A percentile compares a stretch with the other conserved stretches of the same genome.
phyloP scores from a whole-genome alignment of 1,139 yeast genomes.

The Magnusiomyces tetraspermus region DNA sequence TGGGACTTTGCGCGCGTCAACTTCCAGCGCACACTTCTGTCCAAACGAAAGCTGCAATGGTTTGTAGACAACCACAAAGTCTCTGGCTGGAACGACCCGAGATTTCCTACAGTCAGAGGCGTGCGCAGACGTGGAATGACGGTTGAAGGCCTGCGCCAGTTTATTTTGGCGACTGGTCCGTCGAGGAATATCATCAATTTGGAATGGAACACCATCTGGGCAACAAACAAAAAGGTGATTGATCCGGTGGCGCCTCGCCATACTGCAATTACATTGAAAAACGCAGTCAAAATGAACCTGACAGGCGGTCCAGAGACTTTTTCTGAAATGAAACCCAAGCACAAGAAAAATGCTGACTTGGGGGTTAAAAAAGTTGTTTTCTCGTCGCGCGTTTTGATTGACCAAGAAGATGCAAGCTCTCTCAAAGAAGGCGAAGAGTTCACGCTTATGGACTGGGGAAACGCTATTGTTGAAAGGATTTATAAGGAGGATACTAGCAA shows the following conservation, averaged over 20 bases:
- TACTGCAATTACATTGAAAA: constrained; percentile 57
- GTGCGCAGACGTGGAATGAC: constrained; percentile 99
- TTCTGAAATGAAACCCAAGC: constrained; percentile 75
- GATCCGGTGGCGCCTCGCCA: constrained; percentile 96
- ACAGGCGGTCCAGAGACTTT: constrained; percentile 51
- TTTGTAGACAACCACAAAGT: constrained; percentile 86
- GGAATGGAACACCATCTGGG: constrained; percentile 97
- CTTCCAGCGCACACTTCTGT: constrained; percentile 85
- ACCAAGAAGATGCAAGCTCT: constrained; percentile 79
- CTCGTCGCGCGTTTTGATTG: constrained; percentile 58
- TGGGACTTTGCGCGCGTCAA: constrained; percentile 98
- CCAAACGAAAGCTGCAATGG: constrained; percentile 98
- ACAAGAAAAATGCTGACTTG: constrained; percentile 89
- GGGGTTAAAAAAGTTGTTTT: constrained; percentile 75
- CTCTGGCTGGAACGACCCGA: constrained; percentile 93
- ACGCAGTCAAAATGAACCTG: constrained; percentile 50
- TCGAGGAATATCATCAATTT: constrained; percentile 90
- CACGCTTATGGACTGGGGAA: constrained; percentile 99
- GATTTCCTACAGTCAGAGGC: constrained; percentile 98
- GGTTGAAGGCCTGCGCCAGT: constrained; percentile 89
- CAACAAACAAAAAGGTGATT: constrained; percentile 88
- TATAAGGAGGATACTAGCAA: constrained; percentile 43
- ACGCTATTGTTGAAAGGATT: constrained; percentile 69
- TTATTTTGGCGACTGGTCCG: constrained; percentile 92
- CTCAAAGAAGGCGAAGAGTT: constrained; percentile 69